Evolutionary conservation across 257 asterid genomes (phyloP).

Genomic region (Solanum bulbocastanum): DNA sequence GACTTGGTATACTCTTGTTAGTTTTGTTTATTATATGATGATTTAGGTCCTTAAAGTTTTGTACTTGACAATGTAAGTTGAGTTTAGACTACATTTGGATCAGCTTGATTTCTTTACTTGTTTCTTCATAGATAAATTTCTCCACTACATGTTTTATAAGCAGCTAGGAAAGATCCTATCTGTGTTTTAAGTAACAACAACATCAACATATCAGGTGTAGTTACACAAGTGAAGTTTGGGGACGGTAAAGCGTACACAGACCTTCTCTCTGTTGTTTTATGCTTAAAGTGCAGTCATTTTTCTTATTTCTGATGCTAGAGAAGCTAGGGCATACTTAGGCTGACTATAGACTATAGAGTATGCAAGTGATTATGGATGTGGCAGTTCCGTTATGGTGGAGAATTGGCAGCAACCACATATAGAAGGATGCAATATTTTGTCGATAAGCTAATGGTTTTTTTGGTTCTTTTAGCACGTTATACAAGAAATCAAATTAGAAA

Average conservation of each 20-base stretch:
- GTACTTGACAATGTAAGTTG: neutral
- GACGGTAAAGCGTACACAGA: neutral
- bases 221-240: neutral
- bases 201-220: neutral
- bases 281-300: neutral
- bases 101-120: neutral
- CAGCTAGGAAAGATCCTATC: neutral
- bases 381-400: neutral
- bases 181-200: neutral
- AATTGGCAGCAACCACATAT: neutral
- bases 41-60: neutral
- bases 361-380: neutral
- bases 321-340: neutral
- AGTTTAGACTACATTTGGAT: neutral
- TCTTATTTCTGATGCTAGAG: neutral
- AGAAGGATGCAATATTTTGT: neutral
- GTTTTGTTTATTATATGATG: neutral
- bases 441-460: neutral
- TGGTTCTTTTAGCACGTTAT: neutral
- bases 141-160: neutral
- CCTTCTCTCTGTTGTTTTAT: neutral
- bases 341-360: neutral
- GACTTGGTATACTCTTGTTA: neutral
- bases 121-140: neutral
- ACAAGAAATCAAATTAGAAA: neutral